These are phyloP conservation scores for Teratosphaeria nubilosa DNA, from an alignment of 2,329 filamentous ascomycete genomes.

Conservation along the genomic window DNA sequence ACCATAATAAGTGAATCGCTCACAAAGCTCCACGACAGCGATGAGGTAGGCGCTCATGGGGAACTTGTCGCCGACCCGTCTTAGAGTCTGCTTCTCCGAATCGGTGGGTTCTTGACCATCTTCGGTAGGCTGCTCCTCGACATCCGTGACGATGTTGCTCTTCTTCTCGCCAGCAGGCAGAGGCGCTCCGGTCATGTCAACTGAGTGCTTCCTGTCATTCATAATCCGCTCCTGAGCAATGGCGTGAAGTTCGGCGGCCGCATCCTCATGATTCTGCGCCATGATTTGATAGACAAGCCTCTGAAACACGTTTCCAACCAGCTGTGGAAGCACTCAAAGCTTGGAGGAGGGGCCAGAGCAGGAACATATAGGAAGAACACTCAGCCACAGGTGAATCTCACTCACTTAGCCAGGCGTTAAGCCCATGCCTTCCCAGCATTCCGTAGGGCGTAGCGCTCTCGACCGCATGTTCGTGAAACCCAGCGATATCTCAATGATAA, in stretches of 20 bases:
- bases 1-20: conserved; percentile 35
- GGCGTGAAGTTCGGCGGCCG: conserved; percentile 14
- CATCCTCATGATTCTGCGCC: conserved; percentile 18
- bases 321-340: not conserved
- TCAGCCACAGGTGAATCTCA: not conserved
- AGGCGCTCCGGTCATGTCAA: conserved; percentile 13
- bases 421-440: too few species aligned
- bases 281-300: not conserved
- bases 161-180: conserved; percentile 10
- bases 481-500: not conserved
- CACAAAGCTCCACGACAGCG: conserved; percentile 41
- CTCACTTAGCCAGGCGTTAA: too few species aligned
- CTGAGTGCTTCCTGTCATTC: conserved; percentile 2
- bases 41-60: conserved; percentile 39
- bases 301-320: not conserved
- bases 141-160: conserved; percentile 4
- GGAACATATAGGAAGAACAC: not conserved
- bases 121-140: conserved; percentile 11
- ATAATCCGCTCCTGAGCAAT: not conserved
- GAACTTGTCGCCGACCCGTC: conserved; percentile 37
- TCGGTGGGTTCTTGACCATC: conserved; percentile 32
- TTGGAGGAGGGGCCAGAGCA: not conserved
- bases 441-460: not conserved
- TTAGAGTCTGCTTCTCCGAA: conserved; percentile 33
- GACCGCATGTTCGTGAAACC: not conserved